Percentiles rank a stretch among this genome's conserved stretches.
Evolutionary conservation across 768 basidiomycete genomes (phyloP).

Genomic region (Boletus tomentosulus): DNA sequence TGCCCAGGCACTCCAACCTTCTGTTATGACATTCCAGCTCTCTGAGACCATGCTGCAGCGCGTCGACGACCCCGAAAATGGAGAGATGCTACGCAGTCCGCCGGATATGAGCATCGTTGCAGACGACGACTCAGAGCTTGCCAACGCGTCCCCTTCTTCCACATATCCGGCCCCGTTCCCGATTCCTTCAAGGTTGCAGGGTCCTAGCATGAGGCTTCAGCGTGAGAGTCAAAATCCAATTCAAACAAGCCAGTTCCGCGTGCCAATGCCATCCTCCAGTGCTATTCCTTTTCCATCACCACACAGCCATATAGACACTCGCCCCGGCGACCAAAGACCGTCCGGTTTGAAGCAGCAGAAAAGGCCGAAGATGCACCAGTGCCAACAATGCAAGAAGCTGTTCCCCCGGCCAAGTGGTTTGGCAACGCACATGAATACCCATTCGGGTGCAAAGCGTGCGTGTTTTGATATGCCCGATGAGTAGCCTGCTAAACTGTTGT

Average conservation of each 20-base stretch:
- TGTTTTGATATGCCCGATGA: neutral
- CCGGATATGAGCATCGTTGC: constrained; percentile 15
- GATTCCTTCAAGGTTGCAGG: constrained; percentile 11
- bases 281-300: constrained; percentile 7
- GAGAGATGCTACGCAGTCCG: constrained; percentile 14
- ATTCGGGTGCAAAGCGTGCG: constrained; percentile 49
- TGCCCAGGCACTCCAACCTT: constrained; percentile 19
- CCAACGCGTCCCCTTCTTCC: constrained; percentile 4
- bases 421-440: constrained; percentile 51
- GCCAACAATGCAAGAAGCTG: constrained; percentile 39
- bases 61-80: constrained; percentile 27
- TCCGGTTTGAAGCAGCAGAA: constrained; percentile 20
- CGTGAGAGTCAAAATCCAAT: constrained; percentile 7
- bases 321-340: constrained; percentile 8
- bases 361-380: constrained; percentile 50
- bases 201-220: constrained; percentile 24
- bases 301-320: constrained; percentile 3
- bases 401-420: constrained; percentile 52
- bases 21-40: constrained; percentile 31
- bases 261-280: constrained; percentile 5
- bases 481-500: constrained; percentile 6
- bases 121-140: constrained; percentile 13
- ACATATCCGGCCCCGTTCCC: constrained; percentile 3
- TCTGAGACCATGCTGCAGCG: constrained; percentile 21
- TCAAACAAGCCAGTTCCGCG: constrained; percentile 12